A percentile compares a stretch with the other conserved stretches of the same genome.
Conservation (phyloP, 345 rosid species). For the Corymbia maculata region DNA sequence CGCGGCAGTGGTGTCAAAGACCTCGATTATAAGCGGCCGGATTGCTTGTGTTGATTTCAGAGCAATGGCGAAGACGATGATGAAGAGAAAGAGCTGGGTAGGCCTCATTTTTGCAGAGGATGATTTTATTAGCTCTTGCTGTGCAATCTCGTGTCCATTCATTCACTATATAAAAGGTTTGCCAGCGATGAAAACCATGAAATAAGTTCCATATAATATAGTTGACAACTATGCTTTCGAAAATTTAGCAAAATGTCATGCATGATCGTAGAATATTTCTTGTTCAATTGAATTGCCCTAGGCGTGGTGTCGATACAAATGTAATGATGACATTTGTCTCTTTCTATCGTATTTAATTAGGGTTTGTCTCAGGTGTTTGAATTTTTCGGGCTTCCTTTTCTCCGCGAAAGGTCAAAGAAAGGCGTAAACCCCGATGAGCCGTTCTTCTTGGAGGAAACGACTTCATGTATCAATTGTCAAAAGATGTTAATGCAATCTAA, state of each 20-base stretch:
- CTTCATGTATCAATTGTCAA: not conserved
- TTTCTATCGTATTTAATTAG: not conserved
- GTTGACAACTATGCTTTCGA: not conserved
- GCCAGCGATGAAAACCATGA: not conserved
- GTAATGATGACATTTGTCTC: not conserved
- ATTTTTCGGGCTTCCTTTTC: not conserved
- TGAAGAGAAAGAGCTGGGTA: not conserved
- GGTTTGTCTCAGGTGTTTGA: not conserved
- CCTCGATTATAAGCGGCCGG: not conserved
- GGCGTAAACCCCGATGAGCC: not conserved
- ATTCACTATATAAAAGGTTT: not conserved
- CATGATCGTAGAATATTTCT: no score
- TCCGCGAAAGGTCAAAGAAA: not conserved
- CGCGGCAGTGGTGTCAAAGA: not conserved
- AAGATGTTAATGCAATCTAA: not conserved
- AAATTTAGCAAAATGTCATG: not conserved
- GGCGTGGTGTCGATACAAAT: not conserved
- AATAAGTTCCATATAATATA: not conserved
- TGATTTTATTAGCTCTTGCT: not conserved
- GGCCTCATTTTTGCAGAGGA: not conserved
- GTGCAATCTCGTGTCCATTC: not conserved
- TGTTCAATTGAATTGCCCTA: no score
- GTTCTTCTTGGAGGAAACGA: not conserved
- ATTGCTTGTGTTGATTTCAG: not conserved
- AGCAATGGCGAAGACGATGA: not conserved